These are phyloP conservation scores for Aspergillus nanangensis DNA, from an alignment of 495 filamentous ascomycete species.

Conservation along the genomic window DNA sequence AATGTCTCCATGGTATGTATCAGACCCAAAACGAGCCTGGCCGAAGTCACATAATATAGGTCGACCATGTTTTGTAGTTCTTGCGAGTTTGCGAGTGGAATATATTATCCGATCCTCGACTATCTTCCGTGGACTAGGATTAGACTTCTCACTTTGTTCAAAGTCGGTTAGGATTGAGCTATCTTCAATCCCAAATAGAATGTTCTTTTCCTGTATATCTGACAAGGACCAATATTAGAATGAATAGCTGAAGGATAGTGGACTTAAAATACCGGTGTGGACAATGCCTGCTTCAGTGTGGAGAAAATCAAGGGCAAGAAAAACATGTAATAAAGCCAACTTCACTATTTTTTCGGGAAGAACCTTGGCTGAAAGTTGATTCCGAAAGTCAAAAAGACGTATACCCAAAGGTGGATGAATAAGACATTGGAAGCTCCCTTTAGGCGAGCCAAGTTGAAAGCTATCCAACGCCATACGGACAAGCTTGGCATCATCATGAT, in stretches of 20 bases:
- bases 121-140: constrained; percentile 15
- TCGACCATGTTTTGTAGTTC: constrained; percentile 14
- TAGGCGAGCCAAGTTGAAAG: constrained; percentile 13
- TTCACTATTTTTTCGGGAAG: constrained; percentile 3
- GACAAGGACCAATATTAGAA: background rate
- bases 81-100: background rate
- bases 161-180: constrained; percentile 2
- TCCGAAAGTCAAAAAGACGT: constrained; percentile 14
- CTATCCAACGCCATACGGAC: constrained; percentile 12
- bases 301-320: constrained; percentile 12
- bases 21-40: constrained; percentile 16
- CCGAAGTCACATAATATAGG: constrained; percentile 25
- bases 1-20: constrained; percentile 19
- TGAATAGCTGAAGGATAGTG: background rate
- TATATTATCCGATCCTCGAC: constrained; percentile 1
- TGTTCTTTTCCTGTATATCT: constrained; percentile 12
- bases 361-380: constrained; percentile 1
- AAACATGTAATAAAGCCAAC: constrained; percentile 1
- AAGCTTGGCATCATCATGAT: constrained; percentile 13
- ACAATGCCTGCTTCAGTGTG: constrained; percentile 5
- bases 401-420: constrained; percentile 21
- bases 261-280: background rate
- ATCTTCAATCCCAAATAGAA: constrained; percentile 1
- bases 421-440: constrained; percentile 21
- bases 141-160: background rate